Evolutionary conservation across 208 protist genomes (phyloP).

Genomic region (Acanthamoeba castellanii): DNA sequence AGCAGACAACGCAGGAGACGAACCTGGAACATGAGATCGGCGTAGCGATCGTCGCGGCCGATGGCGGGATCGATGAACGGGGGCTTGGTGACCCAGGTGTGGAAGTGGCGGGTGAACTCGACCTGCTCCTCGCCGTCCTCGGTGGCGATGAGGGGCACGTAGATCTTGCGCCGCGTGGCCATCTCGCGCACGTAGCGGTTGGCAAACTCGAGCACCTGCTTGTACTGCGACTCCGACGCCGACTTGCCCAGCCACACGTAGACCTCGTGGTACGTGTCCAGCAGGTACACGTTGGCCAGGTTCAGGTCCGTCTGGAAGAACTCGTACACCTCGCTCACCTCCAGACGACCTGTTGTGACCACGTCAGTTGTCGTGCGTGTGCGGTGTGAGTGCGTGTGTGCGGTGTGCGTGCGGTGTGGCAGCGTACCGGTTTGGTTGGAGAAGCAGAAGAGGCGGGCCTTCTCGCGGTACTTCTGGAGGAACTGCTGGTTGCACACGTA

Average conservation of each 20-base stretch:
- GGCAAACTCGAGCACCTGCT: slow-evolving; percentile 42
- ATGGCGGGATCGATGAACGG: slow-evolving; percentile 4
- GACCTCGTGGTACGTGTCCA: slow-evolving; percentile 67
- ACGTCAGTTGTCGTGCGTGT: no score
- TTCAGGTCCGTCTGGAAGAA: slow-evolving; percentile 79
- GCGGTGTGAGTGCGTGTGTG: no score
- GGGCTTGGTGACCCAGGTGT: slow-evolving; percentile 8
- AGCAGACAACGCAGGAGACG: no score
- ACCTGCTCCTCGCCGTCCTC: not conserved
- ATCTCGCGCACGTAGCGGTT: slow-evolving; percentile 26
- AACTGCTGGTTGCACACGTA: slow-evolving; percentile 61
- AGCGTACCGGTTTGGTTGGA: slow-evolving; percentile 51
- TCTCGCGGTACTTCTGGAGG: slow-evolving; percentile 1
- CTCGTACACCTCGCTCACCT: slow-evolving; percentile 73
- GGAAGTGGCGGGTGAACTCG: slow-evolving; percentile 44
- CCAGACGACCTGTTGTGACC: slow-evolving; percentile 8
- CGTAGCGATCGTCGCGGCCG: not conserved
- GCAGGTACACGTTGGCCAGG: slow-evolving; percentile 75
- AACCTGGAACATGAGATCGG: slow-evolving; percentile 15
- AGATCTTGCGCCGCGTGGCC: not conserved
- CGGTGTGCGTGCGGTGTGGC: no score
- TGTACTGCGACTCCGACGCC: slow-evolving; percentile 42
- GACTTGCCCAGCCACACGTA: slow-evolving; percentile 79
- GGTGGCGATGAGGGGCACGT: not conserved
- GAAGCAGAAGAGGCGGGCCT: slow-evolving; percentile 76